Percentiles rank a stretch among this genome's conserved stretches.
These are phyloP conservation scores for Pseudonitzschia multiseries DNA, from an alignment of 108 stramenopile genomes.

Conservation along the genomic window DNA sequence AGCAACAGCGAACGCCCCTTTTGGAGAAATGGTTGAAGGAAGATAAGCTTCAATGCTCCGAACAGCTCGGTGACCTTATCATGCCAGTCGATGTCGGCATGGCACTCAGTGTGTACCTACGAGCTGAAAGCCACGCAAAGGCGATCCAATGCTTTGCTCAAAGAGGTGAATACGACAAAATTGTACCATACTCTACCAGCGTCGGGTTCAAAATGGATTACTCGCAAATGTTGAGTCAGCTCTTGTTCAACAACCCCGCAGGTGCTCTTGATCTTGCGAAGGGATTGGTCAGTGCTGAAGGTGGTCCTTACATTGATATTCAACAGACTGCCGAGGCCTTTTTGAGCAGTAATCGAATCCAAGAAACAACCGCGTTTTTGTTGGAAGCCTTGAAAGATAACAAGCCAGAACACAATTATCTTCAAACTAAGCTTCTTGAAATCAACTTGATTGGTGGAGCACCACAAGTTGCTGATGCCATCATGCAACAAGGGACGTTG, in stretches of 20 bases:
- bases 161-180: slow-evolving; percentile 98
- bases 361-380: slow-evolving; percentile 97
- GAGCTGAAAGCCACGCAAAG: slow-evolving; percentile 95
- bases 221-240: slow-evolving; percentile 94
- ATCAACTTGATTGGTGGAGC: slow-evolving; percentile 99
- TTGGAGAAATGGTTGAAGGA: slow-evolving; percentile 99
- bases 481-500: slow-evolving; percentile 97
- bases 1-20: slow-evolving; percentile 93
- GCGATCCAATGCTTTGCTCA: slow-evolving; percentile 98
- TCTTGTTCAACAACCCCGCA: slow-evolving; percentile 95
- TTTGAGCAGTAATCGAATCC: slow-evolving; percentile 93
- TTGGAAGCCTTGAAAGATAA: slow-evolving; percentile 98
- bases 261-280: slow-evolving; percentile 98
- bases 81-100: slow-evolving; percentile 93
- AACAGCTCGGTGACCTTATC: slow-evolving; percentile 96
- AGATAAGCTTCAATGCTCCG: slow-evolving; percentile 93
- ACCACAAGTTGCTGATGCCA: slow-evolving; percentile 99
- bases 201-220: slow-evolving; percentile 98
- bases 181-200: slow-evolving; percentile 95
- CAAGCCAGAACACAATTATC: slow-evolving; percentile 97
- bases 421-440: slow-evolving; percentile 99
- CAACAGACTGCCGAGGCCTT: slow-evolving; percentile 98
- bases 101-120: slow-evolving; percentile 96
- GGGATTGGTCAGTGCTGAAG: slow-evolving; percentile 91
- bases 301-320: slow-evolving; percentile 93